These are phyloP conservation scores for Candida pseudoviswanathii DNA, from an alignment of 1,139 yeast species.

Conservation along the genomic window DNA sequence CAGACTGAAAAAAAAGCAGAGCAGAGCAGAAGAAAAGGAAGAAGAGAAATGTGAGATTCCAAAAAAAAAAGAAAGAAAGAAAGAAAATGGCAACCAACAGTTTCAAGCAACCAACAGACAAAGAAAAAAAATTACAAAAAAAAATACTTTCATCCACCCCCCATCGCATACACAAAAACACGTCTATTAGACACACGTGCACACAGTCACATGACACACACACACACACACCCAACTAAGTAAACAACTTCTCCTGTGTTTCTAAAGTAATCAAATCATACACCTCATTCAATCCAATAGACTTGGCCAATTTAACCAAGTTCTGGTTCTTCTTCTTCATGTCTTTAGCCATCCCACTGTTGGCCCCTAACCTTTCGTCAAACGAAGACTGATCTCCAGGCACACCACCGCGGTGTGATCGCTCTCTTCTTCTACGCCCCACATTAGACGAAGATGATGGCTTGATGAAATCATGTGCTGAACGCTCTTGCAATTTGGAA, in stretches of 20 bases:
- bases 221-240: conserved; percentile 5
- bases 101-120: too few relatives aligned
- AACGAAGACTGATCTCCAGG: not conserved
- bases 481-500: not conserved
- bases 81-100: not conserved
- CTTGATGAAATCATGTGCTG: not conserved
- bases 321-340: conserved; percentile 8
- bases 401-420: not conserved
- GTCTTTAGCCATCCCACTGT: conserved; percentile 4
- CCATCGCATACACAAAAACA: conserved; percentile 5
- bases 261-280: conserved; percentile 23
- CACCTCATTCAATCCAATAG: conserved; percentile 18
- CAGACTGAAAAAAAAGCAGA: not conserved
- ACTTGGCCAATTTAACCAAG: conserved; percentile 11
- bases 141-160: not conserved
- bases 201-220: not conserved
- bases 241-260: conserved; percentile 21
- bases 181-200: not conserved
- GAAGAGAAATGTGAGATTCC: not conserved
- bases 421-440: not conserved
- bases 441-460: not conserved
- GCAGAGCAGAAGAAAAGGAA: not conserved
- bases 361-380: not conserved
- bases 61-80: not conserved
- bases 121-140: conserved; percentile 1